phyloP scores from a whole-genome alignment of 2,329 filamentous ascomycete genomes.

The Ploettnerulaceae sp. region DNA sequence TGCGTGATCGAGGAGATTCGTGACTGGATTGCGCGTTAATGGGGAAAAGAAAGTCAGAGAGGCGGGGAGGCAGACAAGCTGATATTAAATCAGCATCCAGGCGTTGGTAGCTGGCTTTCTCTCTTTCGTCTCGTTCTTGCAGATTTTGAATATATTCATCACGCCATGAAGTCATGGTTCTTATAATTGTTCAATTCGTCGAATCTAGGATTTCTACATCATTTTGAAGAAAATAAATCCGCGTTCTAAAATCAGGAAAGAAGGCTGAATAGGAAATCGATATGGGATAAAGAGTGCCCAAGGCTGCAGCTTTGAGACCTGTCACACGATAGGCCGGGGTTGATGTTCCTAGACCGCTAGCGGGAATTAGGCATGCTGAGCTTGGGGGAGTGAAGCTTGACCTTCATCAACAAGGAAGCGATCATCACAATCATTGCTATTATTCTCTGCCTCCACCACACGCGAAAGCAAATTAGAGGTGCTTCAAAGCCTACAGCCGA shows the following conservation, averaged over 20 bases:
- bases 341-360: slow-evolving; percentile 14
- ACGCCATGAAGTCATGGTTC: slow-evolving; percentile 51
- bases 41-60: neutral
- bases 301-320: slow-evolving; percentile 12
- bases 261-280: slow-evolving; percentile 4
- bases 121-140: slow-evolving; percentile 63
- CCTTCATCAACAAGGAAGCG: slow-evolving; percentile 3
- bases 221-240: neutral
- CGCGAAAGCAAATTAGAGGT: too few species aligned
- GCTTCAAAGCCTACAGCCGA: too few species aligned
- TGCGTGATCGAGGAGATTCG: slow-evolving; percentile 62
- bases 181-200: slow-evolving; percentile 3
- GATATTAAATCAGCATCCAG: slow-evolving; percentile 65
- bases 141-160: slow-evolving; percentile 76
- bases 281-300: slow-evolving; percentile 1
- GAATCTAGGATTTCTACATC: neutral
- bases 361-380: slow-evolving; percentile 3
- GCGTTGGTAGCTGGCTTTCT: slow-evolving; percentile 54
- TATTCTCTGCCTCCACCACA: neutral
- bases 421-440: slow-evolving; percentile 15
- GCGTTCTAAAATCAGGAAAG: neutral
- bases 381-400: neutral
- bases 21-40: slow-evolving; percentile 45
- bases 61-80: slow-evolving; percentile 56
- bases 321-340: slow-evolving; percentile 18